Evolutionary conservation across 177 flowering plant genomes (phyloP), one percentile per base, ranked within the genome.

Genomic region (Vitis hybrid): DNA sequence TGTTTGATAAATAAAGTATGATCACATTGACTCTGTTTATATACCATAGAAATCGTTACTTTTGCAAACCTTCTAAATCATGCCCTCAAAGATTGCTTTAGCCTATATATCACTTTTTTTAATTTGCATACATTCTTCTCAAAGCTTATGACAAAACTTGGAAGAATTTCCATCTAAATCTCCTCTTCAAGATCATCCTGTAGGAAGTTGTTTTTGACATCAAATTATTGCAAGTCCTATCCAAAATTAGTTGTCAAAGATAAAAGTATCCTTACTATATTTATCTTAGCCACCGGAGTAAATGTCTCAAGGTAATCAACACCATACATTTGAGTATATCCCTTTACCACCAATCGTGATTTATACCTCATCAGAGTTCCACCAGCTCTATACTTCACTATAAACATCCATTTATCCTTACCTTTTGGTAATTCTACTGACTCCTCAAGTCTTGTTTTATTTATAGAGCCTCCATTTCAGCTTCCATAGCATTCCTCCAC

Each of bases 241-340:
- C 46, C 46, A 35, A 35, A 35, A 35, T 35, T 35, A 35, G 0
- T 1, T 6, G 19, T 24, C 62, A 27, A 6, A 24, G 62, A 35
- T 60, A 21, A 18, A 3, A 11, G 62, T 60, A 60, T 21, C 24
- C 12, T 35, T 14, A 5, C 8, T 12, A 11, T 13, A 30, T 60
- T n/a, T 3, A 24, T n/a, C 46, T 60, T 60, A 12, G 49, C 64
- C 14, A 61, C 64, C 0, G 11, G 50, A 24, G 48, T 17, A 35
- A 27, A 61, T 11, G 65, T 62, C 21, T 62, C 65, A 3, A 35
- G 21, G n/a, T 40, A 46, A 40, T 62, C 27, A 30, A 61, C 40
- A 7, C 64, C 49, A 61, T 61, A 61, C 7, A 18, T 61, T 61
- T 61, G 64, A 12, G 64, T 61, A 61, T 61, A 61, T 5, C 50